Conservation (phyloP, 306 rosid genomes). For the Rubus idaeus region DNA sequence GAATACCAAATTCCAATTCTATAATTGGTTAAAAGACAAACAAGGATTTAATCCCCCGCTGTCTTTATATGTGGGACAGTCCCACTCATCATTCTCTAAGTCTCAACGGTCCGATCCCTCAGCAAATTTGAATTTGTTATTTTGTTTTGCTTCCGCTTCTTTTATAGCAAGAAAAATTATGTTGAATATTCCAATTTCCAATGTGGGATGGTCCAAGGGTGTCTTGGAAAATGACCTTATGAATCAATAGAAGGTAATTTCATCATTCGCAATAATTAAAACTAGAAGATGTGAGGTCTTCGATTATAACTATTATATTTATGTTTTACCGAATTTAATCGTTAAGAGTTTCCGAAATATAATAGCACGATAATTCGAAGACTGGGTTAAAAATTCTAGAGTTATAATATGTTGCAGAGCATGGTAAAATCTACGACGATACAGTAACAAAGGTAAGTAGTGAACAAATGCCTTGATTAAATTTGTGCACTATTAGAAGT, state of each 20-base stretch:
- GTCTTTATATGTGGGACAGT: neutral
- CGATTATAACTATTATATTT: too few relatives aligned
- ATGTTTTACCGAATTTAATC: too few relatives aligned
- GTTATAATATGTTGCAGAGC: too few relatives aligned
- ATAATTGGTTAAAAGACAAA: neutral
- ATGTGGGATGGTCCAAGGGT: neutral
- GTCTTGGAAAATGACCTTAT: neutral
- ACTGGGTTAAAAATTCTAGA: too few relatives aligned
- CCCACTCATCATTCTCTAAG: neutral
- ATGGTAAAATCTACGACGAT: too few relatives aligned
- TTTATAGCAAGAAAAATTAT: neutral
- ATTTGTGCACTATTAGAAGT: too few relatives aligned
- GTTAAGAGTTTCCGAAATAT: too few relatives aligned
- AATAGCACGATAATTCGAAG: too few relatives aligned
- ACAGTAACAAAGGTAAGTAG: too few relatives aligned
- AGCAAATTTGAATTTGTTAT: neutral
- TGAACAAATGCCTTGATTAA: too few relatives aligned
- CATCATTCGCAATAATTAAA: neutral
- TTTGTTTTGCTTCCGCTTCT: neutral
- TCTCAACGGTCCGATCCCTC: constrained; percentile 1
- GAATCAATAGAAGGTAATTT: neutral
- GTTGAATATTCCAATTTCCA: neutral
- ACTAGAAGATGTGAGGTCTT: too few relatives aligned
- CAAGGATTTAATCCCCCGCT: neutral
- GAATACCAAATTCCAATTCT: neutral